phyloP scores from a whole-genome alignment of 345 rosid species.

The Nasturtium officinale region DNA sequence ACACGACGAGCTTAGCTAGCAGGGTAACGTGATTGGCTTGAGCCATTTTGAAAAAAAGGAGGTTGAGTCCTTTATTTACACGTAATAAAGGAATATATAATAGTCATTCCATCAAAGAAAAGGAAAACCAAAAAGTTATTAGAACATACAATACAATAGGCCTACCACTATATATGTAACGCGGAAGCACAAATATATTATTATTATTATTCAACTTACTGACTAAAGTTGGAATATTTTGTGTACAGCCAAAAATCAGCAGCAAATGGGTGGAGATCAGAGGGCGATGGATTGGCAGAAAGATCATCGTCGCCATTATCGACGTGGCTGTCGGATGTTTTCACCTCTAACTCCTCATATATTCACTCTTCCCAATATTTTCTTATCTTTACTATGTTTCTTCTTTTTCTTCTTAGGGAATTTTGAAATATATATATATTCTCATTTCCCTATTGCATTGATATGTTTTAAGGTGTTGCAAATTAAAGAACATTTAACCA shows the following conservation, averaged over 20 bases:
- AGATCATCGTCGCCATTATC: conserved; percentile 44
- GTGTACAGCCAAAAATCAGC: conserved; percentile 62
- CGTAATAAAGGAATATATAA: conserved; percentile 40
- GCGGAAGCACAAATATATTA: not conserved
- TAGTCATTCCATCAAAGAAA: conserved; percentile 38
- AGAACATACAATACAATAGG: conserved; percentile 6
- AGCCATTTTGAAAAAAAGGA: conserved; percentile 32
- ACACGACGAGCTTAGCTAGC: conserved; percentile 48
- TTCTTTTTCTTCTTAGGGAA: conserved; percentile 1
- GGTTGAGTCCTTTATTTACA: conserved; percentile 29
- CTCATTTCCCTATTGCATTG: not conserved
- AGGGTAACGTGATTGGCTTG: conserved; percentile 38
- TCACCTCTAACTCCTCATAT: conserved; percentile 48
- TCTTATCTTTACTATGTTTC: conserved; percentile 5
- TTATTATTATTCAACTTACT: not conserved
- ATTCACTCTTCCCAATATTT: conserved; percentile 9
- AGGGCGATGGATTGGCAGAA: conserved; percentile 33
- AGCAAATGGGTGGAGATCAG: conserved; percentile 45
- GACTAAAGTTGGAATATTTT: conserved; percentile 25
- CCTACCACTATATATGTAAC: conserved; percentile 33
- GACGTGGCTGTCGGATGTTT: conserved; percentile 50
- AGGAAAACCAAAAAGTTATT: conserved; percentile 16
- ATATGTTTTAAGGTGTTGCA: conserved; percentile 3
- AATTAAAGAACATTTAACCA: conserved; percentile 1
- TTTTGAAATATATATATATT: conserved; percentile 7